Conservation (phyloP, 345 rosid genomes). For the Reutealis trisperma region DNA sequence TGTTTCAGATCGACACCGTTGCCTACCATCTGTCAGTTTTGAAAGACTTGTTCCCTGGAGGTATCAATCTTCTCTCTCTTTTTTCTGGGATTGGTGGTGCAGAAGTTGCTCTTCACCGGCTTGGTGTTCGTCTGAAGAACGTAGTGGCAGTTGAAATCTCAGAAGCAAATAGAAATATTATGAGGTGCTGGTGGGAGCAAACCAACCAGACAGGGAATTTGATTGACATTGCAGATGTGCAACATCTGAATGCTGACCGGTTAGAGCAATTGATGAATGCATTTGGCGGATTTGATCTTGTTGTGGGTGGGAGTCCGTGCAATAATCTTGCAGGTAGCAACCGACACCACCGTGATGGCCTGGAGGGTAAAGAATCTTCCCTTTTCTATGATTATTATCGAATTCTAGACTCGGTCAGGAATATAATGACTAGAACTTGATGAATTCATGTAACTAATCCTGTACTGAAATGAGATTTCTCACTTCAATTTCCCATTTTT, state of each 20-base stretch:
- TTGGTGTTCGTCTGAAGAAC: slow-evolving; percentile 59
- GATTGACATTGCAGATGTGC: slow-evolving; percentile 55
- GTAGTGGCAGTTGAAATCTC: slow-evolving; percentile 82
- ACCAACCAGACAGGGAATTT: slow-evolving; percentile 79
- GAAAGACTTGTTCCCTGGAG: slow-evolving; percentile 60
- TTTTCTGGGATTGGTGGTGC: slow-evolving; percentile 97
- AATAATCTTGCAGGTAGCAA: slow-evolving; percentile 93
- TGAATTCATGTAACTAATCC: slow-evolving; percentile 7
- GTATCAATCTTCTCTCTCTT: slow-evolving; percentile 73
- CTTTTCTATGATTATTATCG: slow-evolving; percentile 75
- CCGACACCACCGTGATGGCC: slow-evolving; percentile 66
- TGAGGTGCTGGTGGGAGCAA: slow-evolving; percentile 85
- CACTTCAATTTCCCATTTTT: background rate
- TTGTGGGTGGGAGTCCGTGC: slow-evolving; percentile 92
- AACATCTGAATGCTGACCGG: slow-evolving; percentile 40
- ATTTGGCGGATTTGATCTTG: slow-evolving; percentile 80
- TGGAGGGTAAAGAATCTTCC: slow-evolving; percentile 77
- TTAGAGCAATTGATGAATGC: slow-evolving; percentile 49
- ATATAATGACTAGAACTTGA: slow-evolving; percentile 23
- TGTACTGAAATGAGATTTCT: background rate
- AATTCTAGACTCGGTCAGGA: slow-evolving; percentile 60
- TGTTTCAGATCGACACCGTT: slow-evolving; percentile 82
- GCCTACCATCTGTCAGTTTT: slow-evolving; percentile 81
- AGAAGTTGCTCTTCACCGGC: slow-evolving; percentile 83
- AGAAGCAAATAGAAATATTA: slow-evolving; percentile 54